These are phyloP conservation scores for Ganoderma leucocontextum DNA, from an alignment of 1,284 basidiomycete genomes.

Conservation along the genomic window DNA sequence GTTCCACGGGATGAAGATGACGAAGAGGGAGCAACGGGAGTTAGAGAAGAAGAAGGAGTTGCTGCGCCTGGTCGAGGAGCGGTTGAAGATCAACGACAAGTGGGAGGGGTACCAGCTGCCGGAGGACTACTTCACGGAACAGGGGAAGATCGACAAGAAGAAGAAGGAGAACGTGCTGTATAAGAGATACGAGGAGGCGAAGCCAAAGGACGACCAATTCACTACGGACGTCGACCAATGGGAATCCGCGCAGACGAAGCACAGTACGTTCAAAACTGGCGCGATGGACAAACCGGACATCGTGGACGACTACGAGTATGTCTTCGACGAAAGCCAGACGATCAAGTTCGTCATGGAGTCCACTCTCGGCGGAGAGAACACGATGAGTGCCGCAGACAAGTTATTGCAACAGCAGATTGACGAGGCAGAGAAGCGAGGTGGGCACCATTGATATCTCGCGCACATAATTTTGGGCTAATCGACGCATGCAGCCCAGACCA, in stretches of 20 bases:
- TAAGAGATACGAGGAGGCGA: conserved; percentile 93
- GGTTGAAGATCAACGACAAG: conserved; percentile 92
- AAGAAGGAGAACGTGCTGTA: conserved; percentile 95
- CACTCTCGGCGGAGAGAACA: conserved; percentile 72
- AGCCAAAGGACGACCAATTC: conserved; percentile 89
- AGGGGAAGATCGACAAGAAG: conserved; percentile 98
- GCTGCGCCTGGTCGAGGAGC: conserved; percentile 91
- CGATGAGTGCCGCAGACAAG: conserved; percentile 87
- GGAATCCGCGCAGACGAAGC: conserved; percentile 92
- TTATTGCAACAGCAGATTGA: conserved; percentile 90
- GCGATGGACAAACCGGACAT: conserved; percentile 88
- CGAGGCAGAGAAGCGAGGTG: conserved; percentile 90
- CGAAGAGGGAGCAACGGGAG: conserved; percentile 84
- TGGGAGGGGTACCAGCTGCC: conserved; percentile 95
- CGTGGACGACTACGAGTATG: conserved; percentile 93
- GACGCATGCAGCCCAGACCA: conserved; percentile 70
- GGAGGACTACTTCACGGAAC: conserved; percentile 97
- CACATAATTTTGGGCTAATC: background rate
- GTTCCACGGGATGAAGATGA: conserved; percentile 89
- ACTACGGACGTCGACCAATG: conserved; percentile 96
- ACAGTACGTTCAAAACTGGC: conserved; percentile 89
- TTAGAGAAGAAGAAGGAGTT: conserved; percentile 94
- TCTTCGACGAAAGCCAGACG: conserved; percentile 97
- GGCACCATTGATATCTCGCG: conserved; percentile 38
- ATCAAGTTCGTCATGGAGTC: conserved; percentile 95